A percentile compares a stretch with the other conserved stretches of the same genome.
phyloP scores from a whole-genome alignment of 495 filamentous ascomycete genomes.

The Lophiostoma macrostomum region DNA sequence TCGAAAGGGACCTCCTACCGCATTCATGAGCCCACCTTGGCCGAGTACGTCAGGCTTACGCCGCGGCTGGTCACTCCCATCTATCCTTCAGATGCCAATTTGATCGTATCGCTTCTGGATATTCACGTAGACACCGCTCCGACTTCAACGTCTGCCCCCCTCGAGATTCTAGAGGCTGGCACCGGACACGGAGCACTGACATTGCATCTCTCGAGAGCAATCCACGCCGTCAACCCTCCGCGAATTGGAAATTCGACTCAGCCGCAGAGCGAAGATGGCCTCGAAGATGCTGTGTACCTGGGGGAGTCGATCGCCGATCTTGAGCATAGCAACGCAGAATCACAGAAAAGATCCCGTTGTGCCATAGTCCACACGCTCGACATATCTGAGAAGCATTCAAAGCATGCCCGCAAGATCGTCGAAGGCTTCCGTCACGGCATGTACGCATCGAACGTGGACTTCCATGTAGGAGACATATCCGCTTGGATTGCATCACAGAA shows the following conservation, averaged over 20 bases:
- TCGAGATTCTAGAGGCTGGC: conserved; percentile 78
- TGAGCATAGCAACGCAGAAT: conserved; percentile 25
- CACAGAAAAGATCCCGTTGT: conserved; percentile 52
- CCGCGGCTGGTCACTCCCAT: conserved; percentile 71
- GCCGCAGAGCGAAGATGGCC: conserved; percentile 13
- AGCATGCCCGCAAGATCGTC: conserved; percentile 59
- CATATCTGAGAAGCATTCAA: conserved; percentile 54
- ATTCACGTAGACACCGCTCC: conserved; percentile 55
- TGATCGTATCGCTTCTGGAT: conserved; percentile 72
- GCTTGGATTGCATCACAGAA: conserved; percentile 53
- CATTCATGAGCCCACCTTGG: conserved; percentile 61
- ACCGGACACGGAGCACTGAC: conserved; percentile 78
- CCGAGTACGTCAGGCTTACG: conserved; percentile 64
- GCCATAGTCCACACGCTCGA: conserved; percentile 74
- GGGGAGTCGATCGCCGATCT: conserved; percentile 27
- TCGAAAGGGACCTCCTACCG: conserved; percentile 50
- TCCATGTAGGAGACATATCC: conserved; percentile 63
- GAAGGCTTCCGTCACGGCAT: conserved; percentile 64
- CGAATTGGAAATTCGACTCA: conserved; percentile 22
- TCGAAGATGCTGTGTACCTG: conserved; percentile 23
- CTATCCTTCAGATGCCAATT: conserved; percentile 66
- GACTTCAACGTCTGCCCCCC: conserved; percentile 34
- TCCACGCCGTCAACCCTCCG: conserved; percentile 67
- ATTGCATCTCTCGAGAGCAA: conserved; percentile 66
- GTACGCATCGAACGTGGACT: conserved; percentile 64